A percentile compares a stretch with the other conserved stretches of the same genome.
Evolutionary conservation across 768 basidiomycete species (phyloP).

Genomic region (Russula griseocarnosa): DNA sequence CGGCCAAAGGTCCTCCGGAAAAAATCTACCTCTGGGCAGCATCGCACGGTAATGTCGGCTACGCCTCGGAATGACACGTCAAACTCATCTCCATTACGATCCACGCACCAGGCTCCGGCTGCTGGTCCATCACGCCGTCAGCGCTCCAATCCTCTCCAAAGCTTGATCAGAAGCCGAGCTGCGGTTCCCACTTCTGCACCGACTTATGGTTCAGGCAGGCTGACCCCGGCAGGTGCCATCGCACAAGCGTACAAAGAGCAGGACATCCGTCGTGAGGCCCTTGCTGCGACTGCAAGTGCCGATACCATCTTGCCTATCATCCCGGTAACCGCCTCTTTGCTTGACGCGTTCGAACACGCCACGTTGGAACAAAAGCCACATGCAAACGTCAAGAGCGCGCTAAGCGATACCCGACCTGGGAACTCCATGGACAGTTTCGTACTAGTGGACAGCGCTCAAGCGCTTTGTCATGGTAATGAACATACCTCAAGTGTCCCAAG

Average conservation of each 20-base stretch:
- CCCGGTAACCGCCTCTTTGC: not conserved
- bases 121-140: constrained; percentile 4
- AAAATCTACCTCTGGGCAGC: constrained; percentile 2
- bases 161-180: constrained; percentile 16
- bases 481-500: not conserved
- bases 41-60: not conserved
- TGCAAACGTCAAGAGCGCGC: not conserved
- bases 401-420: constrained; percentile 5
- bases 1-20: constrained; percentile 17
- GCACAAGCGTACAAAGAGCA: constrained; percentile 28
- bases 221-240: constrained; percentile 28
- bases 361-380: not conserved
- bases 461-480: not conserved
- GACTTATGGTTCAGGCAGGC: constrained; percentile 18
- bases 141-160: constrained; percentile 12
- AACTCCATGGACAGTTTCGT: constrained; percentile 15
- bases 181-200: not conserved
- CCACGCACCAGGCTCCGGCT: constrained; percentile 2
- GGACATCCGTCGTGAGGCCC: constrained; percentile 23
- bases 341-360: not conserved
- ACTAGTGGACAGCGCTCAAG: constrained; percentile 12
- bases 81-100: constrained; percentile 2
- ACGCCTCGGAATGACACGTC: constrained; percentile 2
- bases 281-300: constrained; percentile 19
- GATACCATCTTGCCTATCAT: constrained; percentile 9